These are phyloP conservation scores for Ganoderma meredithae DNA, from an alignment of 1,284 basidiomycete genomes.

Conservation along the genomic window DNA sequence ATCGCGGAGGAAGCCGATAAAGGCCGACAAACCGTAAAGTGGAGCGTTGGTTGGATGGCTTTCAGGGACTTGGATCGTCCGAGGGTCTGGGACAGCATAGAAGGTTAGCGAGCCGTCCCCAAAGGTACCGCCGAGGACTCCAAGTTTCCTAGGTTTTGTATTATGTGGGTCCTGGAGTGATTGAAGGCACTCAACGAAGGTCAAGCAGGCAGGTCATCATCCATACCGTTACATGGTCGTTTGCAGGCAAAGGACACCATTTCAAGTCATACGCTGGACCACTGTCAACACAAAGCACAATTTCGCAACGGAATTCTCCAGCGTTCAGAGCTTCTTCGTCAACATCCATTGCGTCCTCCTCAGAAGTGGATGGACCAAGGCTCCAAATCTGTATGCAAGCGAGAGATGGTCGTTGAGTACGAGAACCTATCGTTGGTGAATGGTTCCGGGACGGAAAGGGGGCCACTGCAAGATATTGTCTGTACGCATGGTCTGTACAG, in stretches of 20 bases:
- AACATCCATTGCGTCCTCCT: slow-evolving; percentile 34
- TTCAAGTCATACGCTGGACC: slow-evolving; percentile 81
- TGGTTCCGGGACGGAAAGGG: slow-evolving; percentile 71
- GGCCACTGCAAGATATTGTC: slow-evolving; percentile 85
- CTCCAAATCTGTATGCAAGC: slow-evolving; percentile 81
- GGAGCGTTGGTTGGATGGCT: slow-evolving; percentile 36
- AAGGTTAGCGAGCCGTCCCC: slow-evolving; percentile 84
- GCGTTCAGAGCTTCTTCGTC: slow-evolving; percentile 25
- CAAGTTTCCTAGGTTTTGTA: slow-evolving; percentile 63
- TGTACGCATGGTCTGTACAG: slow-evolving; percentile 56
- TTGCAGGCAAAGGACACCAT: slow-evolving; percentile 89
- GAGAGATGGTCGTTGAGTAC: slow-evolving; percentile 55
- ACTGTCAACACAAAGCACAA: slow-evolving; percentile 79
- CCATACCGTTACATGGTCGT: slow-evolving; percentile 53
- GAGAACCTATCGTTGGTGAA: slow-evolving; percentile 66
- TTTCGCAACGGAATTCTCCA: slow-evolving; percentile 68
- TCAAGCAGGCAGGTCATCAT: not conserved
- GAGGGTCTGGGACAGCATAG: slow-evolving; percentile 80
- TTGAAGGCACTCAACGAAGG: not conserved
- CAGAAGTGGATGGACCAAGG: slow-evolving; percentile 35
- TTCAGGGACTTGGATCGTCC: slow-evolving; percentile 46
- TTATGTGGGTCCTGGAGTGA: not conserved
- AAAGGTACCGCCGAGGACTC: slow-evolving; percentile 83
- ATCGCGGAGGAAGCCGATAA: not conserved
- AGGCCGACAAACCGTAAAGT: slow-evolving; percentile 34